Percentiles rank a stretch among this genome's conserved stretches.
Conservation (phyloP, 805 yeast species). For the Maudiozyma serrabonitensis region DNA sequence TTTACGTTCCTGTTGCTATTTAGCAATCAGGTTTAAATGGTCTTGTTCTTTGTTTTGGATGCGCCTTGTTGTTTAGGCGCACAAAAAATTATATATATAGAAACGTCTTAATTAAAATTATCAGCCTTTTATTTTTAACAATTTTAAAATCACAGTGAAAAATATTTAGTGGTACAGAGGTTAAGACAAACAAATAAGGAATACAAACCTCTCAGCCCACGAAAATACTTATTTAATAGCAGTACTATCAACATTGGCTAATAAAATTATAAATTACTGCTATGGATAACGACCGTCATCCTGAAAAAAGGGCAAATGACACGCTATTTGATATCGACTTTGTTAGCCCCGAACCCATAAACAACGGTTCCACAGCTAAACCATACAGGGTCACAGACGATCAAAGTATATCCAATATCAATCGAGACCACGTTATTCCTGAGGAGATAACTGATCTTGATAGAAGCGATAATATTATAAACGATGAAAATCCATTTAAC, state of each 20-base stretch:
- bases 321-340: constrained; percentile 35
- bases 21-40: neutral
- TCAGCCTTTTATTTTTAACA: no score
- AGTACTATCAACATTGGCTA: neutral
- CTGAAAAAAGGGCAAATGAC: constrained; percentile 11
- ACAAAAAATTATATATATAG: no score
- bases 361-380: neutral
- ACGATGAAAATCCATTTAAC: constrained; percentile 28
- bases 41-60: neutral
- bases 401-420: constrained; percentile 6
- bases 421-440: constrained; percentile 14
- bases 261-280: neutral
- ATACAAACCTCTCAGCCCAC: no score
- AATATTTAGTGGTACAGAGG: no score
- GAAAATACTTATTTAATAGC: no score
- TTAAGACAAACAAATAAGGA: no score
- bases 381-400: neutral
- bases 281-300: neutral
- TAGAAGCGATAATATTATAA: constrained; percentile 28
- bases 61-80: no score
- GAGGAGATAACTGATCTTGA: constrained; percentile 30
- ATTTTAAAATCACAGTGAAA: no score
- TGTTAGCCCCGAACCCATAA: constrained; percentile 15
- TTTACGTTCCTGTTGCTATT: no score
- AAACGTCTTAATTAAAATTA: no score